phyloP scores from a whole-genome alignment of 768 basidiomycete species.

The Suillus clintonianus region DNA sequence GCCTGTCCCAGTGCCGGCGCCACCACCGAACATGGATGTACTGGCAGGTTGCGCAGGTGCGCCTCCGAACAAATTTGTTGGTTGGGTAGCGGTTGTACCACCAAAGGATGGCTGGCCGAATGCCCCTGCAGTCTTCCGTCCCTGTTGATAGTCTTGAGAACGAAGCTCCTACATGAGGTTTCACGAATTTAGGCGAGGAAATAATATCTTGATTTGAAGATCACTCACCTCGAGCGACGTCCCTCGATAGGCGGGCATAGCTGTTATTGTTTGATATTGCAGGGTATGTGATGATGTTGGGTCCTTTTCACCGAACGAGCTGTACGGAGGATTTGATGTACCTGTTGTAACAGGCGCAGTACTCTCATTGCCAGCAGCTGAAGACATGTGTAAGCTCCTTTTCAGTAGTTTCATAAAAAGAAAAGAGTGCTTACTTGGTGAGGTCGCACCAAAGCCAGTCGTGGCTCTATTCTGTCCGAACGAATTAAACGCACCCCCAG shows the following conservation, averaged over 20 bases:
- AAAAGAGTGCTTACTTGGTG: constrained; percentile 31
- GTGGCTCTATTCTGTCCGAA: constrained; percentile 59
- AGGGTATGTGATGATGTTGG: constrained; percentile 42
- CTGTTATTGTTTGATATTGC: constrained; percentile 82
- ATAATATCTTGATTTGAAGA: constrained; percentile 15
- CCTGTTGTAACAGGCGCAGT: constrained; percentile 60
- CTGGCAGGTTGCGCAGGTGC: constrained; percentile 26
- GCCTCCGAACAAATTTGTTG: constrained; percentile 28
- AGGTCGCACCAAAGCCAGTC: constrained; percentile 43
- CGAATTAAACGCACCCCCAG: constrained; percentile 46
- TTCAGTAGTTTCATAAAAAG: constrained; percentile 4
- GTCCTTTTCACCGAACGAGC: constrained; percentile 68
- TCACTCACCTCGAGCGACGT: constrained; percentile 72
- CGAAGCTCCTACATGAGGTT: constrained; percentile 60
- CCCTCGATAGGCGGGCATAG: constrained; percentile 76
- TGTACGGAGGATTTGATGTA: constrained; percentile 65
- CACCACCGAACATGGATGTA: constrained; percentile 32
- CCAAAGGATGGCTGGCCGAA: constrained; percentile 52
- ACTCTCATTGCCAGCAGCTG: constrained; percentile 36
- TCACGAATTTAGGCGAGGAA: not conserved
- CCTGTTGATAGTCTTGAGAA: constrained; percentile 73
- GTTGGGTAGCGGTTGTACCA: constrained; percentile 23
- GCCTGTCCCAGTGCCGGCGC: constrained; percentile 10
- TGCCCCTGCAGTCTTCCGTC: constrained; percentile 67
- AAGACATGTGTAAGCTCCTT: constrained; percentile 11